Evolutionary conservation across 2,329 filamentous ascomycete genomes (phyloP).

Genomic region (Hirsutella rhossiliensis): DNA sequence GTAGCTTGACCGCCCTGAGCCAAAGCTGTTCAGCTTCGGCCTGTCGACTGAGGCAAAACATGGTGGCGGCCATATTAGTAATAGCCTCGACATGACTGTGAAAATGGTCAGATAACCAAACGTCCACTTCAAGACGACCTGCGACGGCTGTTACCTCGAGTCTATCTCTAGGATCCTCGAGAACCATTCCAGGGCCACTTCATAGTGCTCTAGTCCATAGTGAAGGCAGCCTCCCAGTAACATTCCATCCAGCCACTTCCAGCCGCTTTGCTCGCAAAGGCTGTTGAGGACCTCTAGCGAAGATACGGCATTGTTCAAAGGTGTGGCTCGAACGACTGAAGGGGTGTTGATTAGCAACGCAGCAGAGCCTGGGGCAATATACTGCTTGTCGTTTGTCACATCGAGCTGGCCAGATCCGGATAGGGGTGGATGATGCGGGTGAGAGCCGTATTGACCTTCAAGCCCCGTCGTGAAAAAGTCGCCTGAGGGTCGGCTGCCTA

Average conservation of each 20-base stretch:
- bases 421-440: no score
- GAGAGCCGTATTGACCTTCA: no score
- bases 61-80: constrained; percentile 82
- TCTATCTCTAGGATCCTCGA: constrained; percentile 47
- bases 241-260: constrained; percentile 90
- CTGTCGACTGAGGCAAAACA: constrained; percentile 71
- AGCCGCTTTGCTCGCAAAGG: constrained; percentile 67
- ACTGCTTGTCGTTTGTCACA: not conserved
- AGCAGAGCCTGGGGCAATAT: not conserved
- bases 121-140: not conserved
- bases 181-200: constrained; percentile 66
- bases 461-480: no score
- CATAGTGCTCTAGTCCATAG: constrained; percentile 78
- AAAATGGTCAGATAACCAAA: constrained; percentile 17
- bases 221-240: constrained; percentile 82
- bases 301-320: constrained; percentile 43
- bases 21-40: constrained; percentile 80
- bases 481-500: no score
- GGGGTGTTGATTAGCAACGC: constrained; percentile 8
- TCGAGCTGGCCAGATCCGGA: no score
- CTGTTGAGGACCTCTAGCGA: constrained; percentile 61
- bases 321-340: constrained; percentile 10
- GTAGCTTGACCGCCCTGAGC: constrained; percentile 69
- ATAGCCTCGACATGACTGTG: constrained; percentile 78
- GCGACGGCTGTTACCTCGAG: constrained; percentile 33